Evolutionary conservation across 305 asterid genomes (phyloP).

Genomic region (Fraxinus baroniana): DNA sequence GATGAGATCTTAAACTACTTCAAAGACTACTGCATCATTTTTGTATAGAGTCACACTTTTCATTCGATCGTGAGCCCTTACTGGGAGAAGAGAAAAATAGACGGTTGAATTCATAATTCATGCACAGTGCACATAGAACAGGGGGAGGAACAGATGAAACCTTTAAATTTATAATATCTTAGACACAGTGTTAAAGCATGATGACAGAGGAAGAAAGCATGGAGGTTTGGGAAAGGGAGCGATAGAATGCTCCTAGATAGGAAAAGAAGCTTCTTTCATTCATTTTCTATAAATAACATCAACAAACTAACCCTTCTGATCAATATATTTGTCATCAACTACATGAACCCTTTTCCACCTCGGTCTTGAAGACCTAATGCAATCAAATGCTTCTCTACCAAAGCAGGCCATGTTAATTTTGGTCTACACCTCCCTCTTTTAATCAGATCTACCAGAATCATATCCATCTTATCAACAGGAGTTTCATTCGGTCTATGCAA

Average conservation of each 20-base stretch:
- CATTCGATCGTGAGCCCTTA: background rate
- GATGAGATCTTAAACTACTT: background rate
- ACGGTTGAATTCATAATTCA: background rate
- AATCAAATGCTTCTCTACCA: background rate
- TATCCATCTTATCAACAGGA: background rate
- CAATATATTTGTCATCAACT: background rate
- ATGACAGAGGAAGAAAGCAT: background rate
- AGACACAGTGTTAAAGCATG: background rate
- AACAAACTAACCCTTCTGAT: background rate
- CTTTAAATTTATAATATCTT: background rate
- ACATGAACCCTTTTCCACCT: background rate
- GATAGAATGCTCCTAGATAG: background rate
- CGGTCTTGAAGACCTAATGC: background rate
- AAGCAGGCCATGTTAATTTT: background rate
- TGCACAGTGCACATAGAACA: background rate
- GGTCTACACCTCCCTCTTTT: background rate
- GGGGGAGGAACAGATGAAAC: background rate
- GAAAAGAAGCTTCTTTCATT: background rate
- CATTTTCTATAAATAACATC: background rate
- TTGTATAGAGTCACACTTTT: background rate
- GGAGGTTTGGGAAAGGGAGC: background rate
- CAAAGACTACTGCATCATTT: background rate
- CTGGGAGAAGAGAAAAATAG: background rate
- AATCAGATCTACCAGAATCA: background rate
- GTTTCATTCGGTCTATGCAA: background rate